Percentiles rank a stretch among this genome's conserved stretches.
Evolutionary conservation across 768 basidiomycete genomes (phyloP).

Genomic region (Pulveroboletus sp.): DNA sequence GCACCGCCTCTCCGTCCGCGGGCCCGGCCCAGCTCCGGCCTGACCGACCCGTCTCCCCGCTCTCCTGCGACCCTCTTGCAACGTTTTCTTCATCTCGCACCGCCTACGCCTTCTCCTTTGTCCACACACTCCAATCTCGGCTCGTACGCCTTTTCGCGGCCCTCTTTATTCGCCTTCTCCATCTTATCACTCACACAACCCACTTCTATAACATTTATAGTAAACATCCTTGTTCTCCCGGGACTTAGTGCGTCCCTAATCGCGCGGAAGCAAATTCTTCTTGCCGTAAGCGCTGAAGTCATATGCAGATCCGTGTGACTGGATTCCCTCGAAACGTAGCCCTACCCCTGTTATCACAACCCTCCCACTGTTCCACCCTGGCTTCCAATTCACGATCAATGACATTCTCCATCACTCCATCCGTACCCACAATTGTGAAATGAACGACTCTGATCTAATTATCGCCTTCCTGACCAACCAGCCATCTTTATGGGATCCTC

Average conservation of each 20-base stretch:
- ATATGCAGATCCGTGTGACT: slow-evolving; percentile 32
- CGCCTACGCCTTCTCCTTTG: slow-evolving; percentile 20
- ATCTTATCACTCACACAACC: slow-evolving; percentile 24
- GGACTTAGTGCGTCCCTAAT: slow-evolving; percentile 24
- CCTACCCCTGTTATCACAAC: slow-evolving; percentile 20
- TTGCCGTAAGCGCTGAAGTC: slow-evolving; percentile 29
- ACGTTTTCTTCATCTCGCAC: slow-evolving; percentile 35
- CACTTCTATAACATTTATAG: slow-evolving; percentile 8
- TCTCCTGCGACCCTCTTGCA: slow-evolving; percentile 15
- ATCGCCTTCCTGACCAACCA: slow-evolving; percentile 8
- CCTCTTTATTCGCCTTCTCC: slow-evolving; percentile 19
- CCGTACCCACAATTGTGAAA: slow-evolving; percentile 9
- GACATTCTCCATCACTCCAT: slow-evolving; percentile 17
- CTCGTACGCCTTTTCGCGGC: slow-evolving; percentile 18
- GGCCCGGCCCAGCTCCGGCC: slow-evolving; percentile 20
- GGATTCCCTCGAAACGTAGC: slow-evolving; percentile 8
- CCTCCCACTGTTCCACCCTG: slow-evolving; percentile 9
- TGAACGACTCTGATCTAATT: slow-evolving; percentile 15
- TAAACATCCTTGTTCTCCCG: slow-evolving; percentile 14
- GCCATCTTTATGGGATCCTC: slow-evolving; percentile 12
- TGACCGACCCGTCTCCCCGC: slow-evolving; percentile 1
- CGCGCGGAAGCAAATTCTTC: slow-evolving; percentile 11
- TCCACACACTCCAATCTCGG: slow-evolving; percentile 26
- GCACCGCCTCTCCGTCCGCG: slow-evolving; percentile 25
- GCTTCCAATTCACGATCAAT: slow-evolving; percentile 24